These are phyloP conservation scores for Boletus huronensis DNA, from an alignment of 768 basidiomycete species.

Conservation along the genomic window DNA sequence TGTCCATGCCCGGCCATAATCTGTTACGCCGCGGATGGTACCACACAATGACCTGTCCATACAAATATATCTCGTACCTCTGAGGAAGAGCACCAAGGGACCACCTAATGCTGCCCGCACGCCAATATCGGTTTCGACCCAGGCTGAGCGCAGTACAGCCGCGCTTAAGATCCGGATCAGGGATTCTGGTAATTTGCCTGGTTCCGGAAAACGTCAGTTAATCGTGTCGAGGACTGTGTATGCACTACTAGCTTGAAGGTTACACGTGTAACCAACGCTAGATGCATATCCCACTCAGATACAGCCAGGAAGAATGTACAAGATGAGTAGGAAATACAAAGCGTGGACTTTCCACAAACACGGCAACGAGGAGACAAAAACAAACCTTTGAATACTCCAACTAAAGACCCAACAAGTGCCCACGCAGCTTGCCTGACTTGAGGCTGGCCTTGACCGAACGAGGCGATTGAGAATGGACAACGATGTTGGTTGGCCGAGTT, in stretches of 20 bases:
- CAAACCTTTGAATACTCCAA: slow-evolving; percentile 47
- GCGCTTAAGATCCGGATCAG: slow-evolving; percentile 49
- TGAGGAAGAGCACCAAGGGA: slow-evolving; percentile 67
- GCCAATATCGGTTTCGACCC: slow-evolving; percentile 64
- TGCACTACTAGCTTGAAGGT: background rate
- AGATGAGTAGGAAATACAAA: background rate
- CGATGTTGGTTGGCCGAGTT: slow-evolving; percentile 29
- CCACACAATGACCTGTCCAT: background rate
- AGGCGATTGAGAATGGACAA: slow-evolving; percentile 14
- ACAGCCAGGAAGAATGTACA: background rate
- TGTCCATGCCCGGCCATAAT: slow-evolving; percentile 64
- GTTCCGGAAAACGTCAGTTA: slow-evolving; percentile 1
- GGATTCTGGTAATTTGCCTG: slow-evolving; percentile 24
- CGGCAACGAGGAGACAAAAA: background rate
- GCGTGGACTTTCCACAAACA: background rate
- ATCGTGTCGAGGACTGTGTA: slow-evolving; percentile 3
- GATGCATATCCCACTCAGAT: background rate
- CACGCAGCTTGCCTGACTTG: slow-evolving; percentile 72
- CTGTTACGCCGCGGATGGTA: slow-evolving; percentile 34
- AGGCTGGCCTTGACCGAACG: slow-evolving; percentile 62
- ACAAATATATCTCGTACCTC: slow-evolving; percentile 41
- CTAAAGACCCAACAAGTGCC: slow-evolving; percentile 46
- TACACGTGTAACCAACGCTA: background rate
- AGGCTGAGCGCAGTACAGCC: slow-evolving; percentile 63
- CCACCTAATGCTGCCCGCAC: slow-evolving; percentile 71